A percentile compares a stretch with the other conserved stretches of the same genome.
These are phyloP conservation scores for Anthracocystis panici-leucophaei DNA, from an alignment of 1,284 basidiomycete species.

Conservation along the genomic window DNA sequence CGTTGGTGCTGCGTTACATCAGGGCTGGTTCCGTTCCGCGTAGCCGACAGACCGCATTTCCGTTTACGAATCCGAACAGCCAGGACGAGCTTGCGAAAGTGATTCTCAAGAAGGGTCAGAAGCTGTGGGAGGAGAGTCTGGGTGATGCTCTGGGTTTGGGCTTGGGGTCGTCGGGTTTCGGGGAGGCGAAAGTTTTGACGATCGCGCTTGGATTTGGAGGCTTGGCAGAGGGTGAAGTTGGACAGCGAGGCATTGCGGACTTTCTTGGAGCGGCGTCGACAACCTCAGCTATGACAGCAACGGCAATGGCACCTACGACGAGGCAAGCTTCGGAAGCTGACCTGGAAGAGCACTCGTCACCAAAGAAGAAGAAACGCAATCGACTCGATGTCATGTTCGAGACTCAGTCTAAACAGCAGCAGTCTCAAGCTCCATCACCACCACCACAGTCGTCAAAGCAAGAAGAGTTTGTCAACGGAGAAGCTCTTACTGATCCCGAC, in stretches of 20 bases:
- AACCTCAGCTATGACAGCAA: neutral
- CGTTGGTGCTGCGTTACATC: slow-evolving; percentile 77
- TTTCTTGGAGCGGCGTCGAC: slow-evolving; percentile 75
- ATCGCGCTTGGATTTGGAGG: slow-evolving; percentile 85
- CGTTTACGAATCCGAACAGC: slow-evolving; percentile 71
- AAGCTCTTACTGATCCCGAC: neutral
- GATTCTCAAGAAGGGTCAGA: slow-evolving; percentile 82
- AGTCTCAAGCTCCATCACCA: slow-evolving; percentile 7
- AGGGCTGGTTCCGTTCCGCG: slow-evolving; percentile 75
- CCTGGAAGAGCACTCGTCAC: slow-evolving; percentile 13
- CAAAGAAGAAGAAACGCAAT: slow-evolving; percentile 39
- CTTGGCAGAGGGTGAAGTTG: slow-evolving; percentile 81
- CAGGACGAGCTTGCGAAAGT: slow-evolving; percentile 72
- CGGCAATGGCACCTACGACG: slow-evolving; percentile 55
- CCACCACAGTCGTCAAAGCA: neutral
- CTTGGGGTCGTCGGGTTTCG: slow-evolving; percentile 15
- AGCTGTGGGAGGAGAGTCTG: slow-evolving; percentile 87
- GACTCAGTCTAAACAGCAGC: slow-evolving; percentile 26
- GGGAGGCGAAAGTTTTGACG: slow-evolving; percentile 74
- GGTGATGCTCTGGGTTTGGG: slow-evolving; percentile 65
- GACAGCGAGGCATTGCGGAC: slow-evolving; percentile 86
- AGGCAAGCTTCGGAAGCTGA: slow-evolving; percentile 20
- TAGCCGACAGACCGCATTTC: slow-evolving; percentile 86
- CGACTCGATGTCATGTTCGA: slow-evolving; percentile 33
- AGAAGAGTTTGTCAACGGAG: neutral